Base-by-base conservation (phyloP, 2,329 filamentous ascomycete genomes). In the Penicillium nordicum region DNA sequence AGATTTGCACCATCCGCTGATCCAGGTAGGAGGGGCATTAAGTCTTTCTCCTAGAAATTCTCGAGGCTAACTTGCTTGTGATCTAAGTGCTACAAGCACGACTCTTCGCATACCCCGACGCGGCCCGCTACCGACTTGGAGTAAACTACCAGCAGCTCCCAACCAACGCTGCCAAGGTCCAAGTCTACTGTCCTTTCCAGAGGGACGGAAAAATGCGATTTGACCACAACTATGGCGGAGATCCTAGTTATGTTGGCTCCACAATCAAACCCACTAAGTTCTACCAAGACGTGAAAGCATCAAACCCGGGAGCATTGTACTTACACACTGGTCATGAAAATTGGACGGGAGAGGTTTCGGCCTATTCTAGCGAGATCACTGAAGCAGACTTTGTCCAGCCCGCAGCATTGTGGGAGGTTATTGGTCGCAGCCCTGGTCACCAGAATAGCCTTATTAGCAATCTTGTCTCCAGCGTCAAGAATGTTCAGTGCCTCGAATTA, bases 1-100 rank as follows among this genome's bases (percentile, higher is more conserved):
- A 87, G 87, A 1, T 78, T 86, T 45, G 84, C 81, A 50, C 80
- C 84, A 0, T 83, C 82, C 0, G 82, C 84, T 7, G 86, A 89
- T 65, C 82, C 84, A 74, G 80, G 70, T 71, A 38, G 47, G 59
- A 51, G 7, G 21, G 18, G 18, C 23, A 32, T 38, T 5, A 21
- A 38, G 5, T 38, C 10, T 21, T 37, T 23, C 10, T 23, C 16
- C 16, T 12, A 25, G 21, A 8, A 36, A 23, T 12, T 10, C 14
- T 9, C 12, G 14, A 42, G 4, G 7, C 18, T 21, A 2, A 41
- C 32, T 3, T 36, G 4, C 30, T 32, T 32, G 14, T 6, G 1
- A 21, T n/a, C 37, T 55, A 74, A 72, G 80, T 87, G 16, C 79
- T 87, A 0, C 84, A 86, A 71, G 80, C 81, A 0, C 79, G 84